Conservation (phyloP, 306 rosid genomes). For the Acacia crassicarpa region DNA sequence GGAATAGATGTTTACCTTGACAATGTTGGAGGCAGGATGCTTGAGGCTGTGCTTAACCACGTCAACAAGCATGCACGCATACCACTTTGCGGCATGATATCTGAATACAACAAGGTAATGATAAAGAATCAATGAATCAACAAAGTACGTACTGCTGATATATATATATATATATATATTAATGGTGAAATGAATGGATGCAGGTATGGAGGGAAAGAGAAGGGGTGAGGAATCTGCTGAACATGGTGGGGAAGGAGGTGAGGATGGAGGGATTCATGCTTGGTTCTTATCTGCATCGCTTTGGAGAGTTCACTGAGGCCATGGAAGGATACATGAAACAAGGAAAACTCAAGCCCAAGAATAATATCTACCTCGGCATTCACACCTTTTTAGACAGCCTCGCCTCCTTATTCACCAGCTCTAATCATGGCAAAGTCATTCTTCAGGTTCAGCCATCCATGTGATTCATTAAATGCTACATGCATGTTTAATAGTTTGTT, state of each 20-base stretch:
- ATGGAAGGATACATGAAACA: slow-evolving; percentile 54
- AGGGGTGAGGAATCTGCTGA: slow-evolving; percentile 62
- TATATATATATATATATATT: no score
- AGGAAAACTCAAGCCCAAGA: slow-evolving; percentile 51
- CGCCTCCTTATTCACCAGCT: slow-evolving; percentile 51
- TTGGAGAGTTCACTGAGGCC: slow-evolving; percentile 50
- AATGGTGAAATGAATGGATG: not conserved
- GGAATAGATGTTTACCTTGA: slow-evolving; percentile 70
- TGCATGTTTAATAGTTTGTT: not conserved
- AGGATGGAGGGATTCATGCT: slow-evolving; percentile 63
- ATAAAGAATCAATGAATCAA: no score
- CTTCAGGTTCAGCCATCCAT: slow-evolving; percentile 40
- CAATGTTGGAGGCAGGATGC: slow-evolving; percentile 70
- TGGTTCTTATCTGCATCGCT: slow-evolving; percentile 46
- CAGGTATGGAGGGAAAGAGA: slow-evolving; percentile 69
- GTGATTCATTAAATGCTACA: not conserved
- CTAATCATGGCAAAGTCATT: slow-evolving; percentile 58
- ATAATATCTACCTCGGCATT: slow-evolving; percentile 45
- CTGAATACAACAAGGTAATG: slow-evolving; percentile 54
- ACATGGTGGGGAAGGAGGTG: slow-evolving; percentile 65
- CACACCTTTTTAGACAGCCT: slow-evolving; percentile 53
- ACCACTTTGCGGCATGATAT: slow-evolving; percentile 69
- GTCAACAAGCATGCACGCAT: slow-evolving; percentile 60
- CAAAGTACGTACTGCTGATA: not conserved
- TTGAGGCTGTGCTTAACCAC: slow-evolving; percentile 67